These are phyloP conservation scores for Botrytis byssoidea DNA, from an alignment of 2,329 filamentous ascomycete genomes.

Conservation along the genomic window DNA sequence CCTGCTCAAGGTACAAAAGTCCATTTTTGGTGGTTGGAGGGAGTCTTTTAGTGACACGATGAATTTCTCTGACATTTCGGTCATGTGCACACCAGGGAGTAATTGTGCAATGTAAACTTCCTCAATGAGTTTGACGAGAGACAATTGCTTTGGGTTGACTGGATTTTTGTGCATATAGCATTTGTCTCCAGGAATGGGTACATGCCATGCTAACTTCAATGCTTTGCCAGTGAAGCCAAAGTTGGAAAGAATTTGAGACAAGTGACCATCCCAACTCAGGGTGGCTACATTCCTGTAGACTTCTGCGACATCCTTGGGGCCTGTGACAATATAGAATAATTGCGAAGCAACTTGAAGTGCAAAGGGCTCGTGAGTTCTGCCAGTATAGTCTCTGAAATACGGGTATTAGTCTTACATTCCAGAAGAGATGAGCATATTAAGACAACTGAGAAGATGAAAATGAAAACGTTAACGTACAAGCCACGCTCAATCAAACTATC, in stretches of 20 bases:
- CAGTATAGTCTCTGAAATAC: not conserved
- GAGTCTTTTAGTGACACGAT: slow-evolving; percentile 1
- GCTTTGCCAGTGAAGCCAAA: slow-evolving; percentile 11
- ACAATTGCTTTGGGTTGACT: slow-evolving; percentile 12
- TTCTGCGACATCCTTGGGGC: slow-evolving; percentile 1
- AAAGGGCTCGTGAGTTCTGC: slow-evolving; percentile 2
- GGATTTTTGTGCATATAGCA: slow-evolving; percentile 16
- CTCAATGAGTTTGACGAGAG: slow-evolving; percentile 10
- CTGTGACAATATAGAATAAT: slow-evolving; percentile 9
- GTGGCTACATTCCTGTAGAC: slow-evolving; percentile 12
- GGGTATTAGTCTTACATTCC: not conserved
- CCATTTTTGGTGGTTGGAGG: slow-evolving; percentile 3
- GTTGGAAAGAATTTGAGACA: slow-evolving; percentile 11
- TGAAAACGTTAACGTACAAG: not conserved
- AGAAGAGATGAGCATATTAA: not conserved
- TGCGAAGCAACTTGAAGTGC: slow-evolving; percentile 13
- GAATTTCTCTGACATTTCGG: slow-evolving; percentile 11
- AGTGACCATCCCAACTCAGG: slow-evolving; percentile 9
- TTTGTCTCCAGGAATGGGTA: slow-evolving; percentile 7
- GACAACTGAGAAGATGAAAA: not conserved
- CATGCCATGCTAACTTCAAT: slow-evolving; percentile 9
- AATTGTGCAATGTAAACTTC: slow-evolving; percentile 15
- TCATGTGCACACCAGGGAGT: slow-evolving; percentile 12
- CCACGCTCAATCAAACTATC: slow-evolving; percentile 11
- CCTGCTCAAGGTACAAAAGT: slow-evolving; percentile 7